Evolutionary conservation across 106 monocot genomes (phyloP), one percentile per base, ranked within the genome.

Genomic region (Dendrobium catenatum): DNA sequence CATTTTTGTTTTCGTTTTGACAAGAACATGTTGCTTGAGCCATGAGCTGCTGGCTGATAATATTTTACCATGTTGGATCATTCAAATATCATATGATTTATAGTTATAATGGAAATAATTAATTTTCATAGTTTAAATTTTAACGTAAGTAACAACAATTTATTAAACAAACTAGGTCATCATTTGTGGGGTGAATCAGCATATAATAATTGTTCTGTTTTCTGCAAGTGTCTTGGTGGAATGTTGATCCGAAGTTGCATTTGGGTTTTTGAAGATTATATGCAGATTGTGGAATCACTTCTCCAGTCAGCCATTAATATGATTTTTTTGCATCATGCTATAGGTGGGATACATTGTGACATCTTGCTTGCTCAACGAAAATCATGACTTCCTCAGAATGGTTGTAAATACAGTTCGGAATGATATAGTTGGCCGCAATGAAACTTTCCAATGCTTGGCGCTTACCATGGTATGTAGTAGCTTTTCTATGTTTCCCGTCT

Each of bases 311-410:
- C 74, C 42, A 74, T 37, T 74, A 15, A 43, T 72, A 20, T 74
- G 41, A 74, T 8, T 74, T 74, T 61, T 56, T 68, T 55, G 10
- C 8, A 51, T 79, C 37, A 33, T 54, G 11, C n/a, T 85, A 81
- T 86, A 98, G 97, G 97, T 98, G 73, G 97, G 97, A 47, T 98
- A 98, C 85, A 98, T 98, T 55, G 94, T 94, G 78, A 98, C 97
- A 56, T 90, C 97, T 64, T 88, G 89, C 81, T 83, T 98, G 56
- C 92, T 98, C 48, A 98, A 98, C 81, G 97, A 98, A 85, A 92
- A 88, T 81, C 87, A 94, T 89, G 97, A 98, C 81, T 98, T 98
- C 81, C 76, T 98, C 75, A 90, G 94, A 76, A 93, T 98, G 94
- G 97, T 93, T 42, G 94, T 98, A 82, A 98, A 98, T 78, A 85